Evolutionary conservation across 352 stramenopile genomes (phyloP), one percentile per base, ranked within the genome.

Genomic region (Globisporangium abappressorium): DNA sequence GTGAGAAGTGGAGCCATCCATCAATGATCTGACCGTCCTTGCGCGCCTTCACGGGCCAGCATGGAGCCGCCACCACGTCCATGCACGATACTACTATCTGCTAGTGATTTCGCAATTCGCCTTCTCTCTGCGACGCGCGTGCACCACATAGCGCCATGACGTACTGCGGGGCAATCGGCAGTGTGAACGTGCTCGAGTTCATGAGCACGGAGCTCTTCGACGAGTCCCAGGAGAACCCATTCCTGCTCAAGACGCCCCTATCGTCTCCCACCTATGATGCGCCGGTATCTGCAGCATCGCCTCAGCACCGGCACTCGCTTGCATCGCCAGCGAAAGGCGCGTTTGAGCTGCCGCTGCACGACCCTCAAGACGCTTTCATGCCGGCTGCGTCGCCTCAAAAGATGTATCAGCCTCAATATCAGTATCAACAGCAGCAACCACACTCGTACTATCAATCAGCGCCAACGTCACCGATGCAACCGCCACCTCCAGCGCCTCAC

Each of bases 191-290:
- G 65, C 65, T 90, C 56, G 74, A 85, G 57, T 80, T 90, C 57
- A 81, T 89, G 74, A 90, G 81, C 73, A 86, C 78, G 1, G 83
- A 91, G 30, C 64, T 91, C 58, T 91, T 91, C 51, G 82, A 91
- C 54, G 82, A 91, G 65, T 78, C 79, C 63, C 82, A 91, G 68
- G 82, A 91, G 70, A 91, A 91, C 62, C 82, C 82, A 24, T 87
- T 82, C 64, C 66, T 91, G 34, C 79, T 91, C 43, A 68, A 81
- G 38, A 1, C n/a, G 3, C 47, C 62, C 6, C 62, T 73, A 49
- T 51, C 59, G 51, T 56, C 59, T 9, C 26, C 34, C 3, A 15
- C 22, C 38, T 47, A 57, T 58, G 24, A 69, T 70, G 28, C 66
- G 51, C 15, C 68, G 11, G 33, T n/a, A 20, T 24, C 57, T n/a